These are phyloP conservation scores for Xylaria sp. DNA, from an alignment of 2,329 filamentous ascomycete species.

Conservation along the genomic window DNA sequence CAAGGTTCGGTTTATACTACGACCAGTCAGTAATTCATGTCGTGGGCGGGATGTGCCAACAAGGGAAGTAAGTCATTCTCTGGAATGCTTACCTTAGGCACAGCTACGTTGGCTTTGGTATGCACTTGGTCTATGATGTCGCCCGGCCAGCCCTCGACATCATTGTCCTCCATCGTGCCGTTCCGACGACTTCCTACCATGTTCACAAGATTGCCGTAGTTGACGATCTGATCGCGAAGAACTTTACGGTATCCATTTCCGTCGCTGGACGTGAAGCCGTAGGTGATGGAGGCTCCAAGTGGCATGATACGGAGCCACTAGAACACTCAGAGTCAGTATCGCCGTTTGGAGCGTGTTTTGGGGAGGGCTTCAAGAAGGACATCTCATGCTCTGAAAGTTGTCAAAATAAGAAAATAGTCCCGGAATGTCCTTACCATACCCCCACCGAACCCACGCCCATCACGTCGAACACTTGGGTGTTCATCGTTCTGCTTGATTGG, in stretches of 20 bases:
- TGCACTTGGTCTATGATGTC: slow-evolving; percentile 50
- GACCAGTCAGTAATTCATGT: slow-evolving; percentile 7
- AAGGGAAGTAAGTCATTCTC: not conserved
- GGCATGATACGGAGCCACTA: slow-evolving; percentile 50
- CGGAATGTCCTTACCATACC: slow-evolving; percentile 27
- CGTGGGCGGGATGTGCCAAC: not conserved
- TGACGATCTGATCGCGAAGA: slow-evolving; percentile 50
- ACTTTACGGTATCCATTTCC: slow-evolving; percentile 52
- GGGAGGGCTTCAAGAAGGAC: too few relatives aligned
- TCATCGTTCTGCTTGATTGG: slow-evolving; percentile 7
- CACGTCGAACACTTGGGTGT: not conserved
- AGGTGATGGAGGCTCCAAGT: slow-evolving; percentile 53
- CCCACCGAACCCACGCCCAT: slow-evolving; percentile 35
- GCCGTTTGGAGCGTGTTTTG: too few relatives aligned
- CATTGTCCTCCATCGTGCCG: slow-evolving; percentile 52
- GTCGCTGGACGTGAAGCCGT: slow-evolving; percentile 47
- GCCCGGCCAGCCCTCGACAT: slow-evolving; percentile 52
- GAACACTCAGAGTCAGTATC: too few relatives aligned
- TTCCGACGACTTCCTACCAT: slow-evolving; percentile 52
- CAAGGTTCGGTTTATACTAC: slow-evolving; percentile 49
- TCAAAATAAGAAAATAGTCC: too few relatives aligned
- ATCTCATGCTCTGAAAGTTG: too few relatives aligned
- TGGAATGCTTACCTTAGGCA: slow-evolving; percentile 34
- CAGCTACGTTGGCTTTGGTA: slow-evolving; percentile 44
- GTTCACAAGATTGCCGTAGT: slow-evolving; percentile 47